These are phyloP conservation scores for Echites panduratus DNA, from an alignment of 257 asterid species.

Conservation along the genomic window DNA sequence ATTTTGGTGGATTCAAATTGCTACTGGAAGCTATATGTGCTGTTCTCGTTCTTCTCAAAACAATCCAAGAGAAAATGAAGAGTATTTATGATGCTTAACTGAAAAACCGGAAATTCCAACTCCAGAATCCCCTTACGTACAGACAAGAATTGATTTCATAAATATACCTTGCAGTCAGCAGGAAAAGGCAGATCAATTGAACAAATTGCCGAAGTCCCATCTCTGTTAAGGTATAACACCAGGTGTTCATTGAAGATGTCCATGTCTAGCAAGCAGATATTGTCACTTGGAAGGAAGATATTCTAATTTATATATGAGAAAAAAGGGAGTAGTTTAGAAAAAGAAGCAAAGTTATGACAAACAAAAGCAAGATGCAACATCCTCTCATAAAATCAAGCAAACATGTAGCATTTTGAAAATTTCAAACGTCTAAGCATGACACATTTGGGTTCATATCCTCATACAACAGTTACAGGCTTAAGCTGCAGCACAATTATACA, in stretches of 20 bases:
- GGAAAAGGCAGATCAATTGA: conserved; percentile 52
- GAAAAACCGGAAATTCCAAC: no score
- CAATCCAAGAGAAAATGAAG: neutral
- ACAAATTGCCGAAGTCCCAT: conserved; percentile 63
- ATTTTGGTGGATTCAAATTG: neutral
- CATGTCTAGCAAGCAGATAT: conserved; percentile 66
- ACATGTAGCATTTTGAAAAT: neutral
- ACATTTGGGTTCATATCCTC: neutral
- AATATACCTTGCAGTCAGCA: conserved; percentile 43
- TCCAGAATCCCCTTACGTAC: no score
- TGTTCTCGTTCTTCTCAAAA: neutral
- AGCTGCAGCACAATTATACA: neutral
- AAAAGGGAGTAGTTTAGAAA: neutral
- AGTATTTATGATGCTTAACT: neutral
- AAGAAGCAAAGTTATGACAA: neutral
- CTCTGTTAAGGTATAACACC: conserved; percentile 70
- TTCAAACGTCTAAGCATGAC: neutral
- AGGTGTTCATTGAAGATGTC: conserved; percentile 72
- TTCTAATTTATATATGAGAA: conserved; percentile 32
- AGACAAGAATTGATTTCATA: neutral
- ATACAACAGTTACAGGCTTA: neutral
- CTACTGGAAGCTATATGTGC: neutral
- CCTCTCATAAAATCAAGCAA: neutral
- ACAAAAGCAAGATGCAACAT: neutral
- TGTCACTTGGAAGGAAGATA: conserved; percentile 53